Percentiles rank a stretch among this genome's conserved stretches.
These are phyloP conservation scores for Aspergillus tamarii DNA, from an alignment of 2,329 filamentous ascomycete genomes.

Conservation along the genomic window DNA sequence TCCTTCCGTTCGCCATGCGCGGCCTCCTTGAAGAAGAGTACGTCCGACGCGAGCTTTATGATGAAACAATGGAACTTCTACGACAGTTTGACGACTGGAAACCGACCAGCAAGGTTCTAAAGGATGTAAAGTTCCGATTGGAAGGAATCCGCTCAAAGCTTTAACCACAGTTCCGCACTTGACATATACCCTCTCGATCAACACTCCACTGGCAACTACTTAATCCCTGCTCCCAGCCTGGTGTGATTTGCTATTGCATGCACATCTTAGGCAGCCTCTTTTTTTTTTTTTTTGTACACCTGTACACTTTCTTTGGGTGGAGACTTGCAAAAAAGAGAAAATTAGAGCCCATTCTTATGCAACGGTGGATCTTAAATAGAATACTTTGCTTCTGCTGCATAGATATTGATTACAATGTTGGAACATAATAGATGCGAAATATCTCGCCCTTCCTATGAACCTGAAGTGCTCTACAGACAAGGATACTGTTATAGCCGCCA, in stretches of 20 bases:
- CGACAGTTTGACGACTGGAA: conserved; percentile 92
- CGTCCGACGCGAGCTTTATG: conserved; percentile 77
- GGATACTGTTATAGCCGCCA: background rate
- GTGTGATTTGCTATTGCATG: background rate
- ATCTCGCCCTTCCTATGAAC: background rate
- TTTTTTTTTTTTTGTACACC: background rate
- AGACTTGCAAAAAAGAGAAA: background rate
- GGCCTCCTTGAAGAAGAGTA: conserved; percentile 89
- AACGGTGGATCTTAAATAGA: background rate
- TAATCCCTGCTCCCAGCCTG: background rate
- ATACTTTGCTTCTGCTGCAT: conserved; percentile 5
- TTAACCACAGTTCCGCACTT: conserved; percentile 29
- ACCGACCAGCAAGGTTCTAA: conserved; percentile 83
- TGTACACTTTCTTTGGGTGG: background rate
- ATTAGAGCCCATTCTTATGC: background rate
- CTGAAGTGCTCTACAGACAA: background rate
- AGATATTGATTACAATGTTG: background rate
- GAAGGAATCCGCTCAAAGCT: conserved; percentile 90
- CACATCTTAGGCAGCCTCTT: background rate
- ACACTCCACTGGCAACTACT: background rate
- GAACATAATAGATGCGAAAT: background rate
- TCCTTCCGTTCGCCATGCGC: conserved; percentile 93
- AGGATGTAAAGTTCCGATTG: conserved; percentile 92
- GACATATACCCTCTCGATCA: background rate
- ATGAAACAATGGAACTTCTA: conserved; percentile 79